Evolutionary conservation across 1,284 basidiomycete genomes (phyloP), one percentile per base, ranked within the genome.

Genomic region (Stereum hirsutum): DNA sequence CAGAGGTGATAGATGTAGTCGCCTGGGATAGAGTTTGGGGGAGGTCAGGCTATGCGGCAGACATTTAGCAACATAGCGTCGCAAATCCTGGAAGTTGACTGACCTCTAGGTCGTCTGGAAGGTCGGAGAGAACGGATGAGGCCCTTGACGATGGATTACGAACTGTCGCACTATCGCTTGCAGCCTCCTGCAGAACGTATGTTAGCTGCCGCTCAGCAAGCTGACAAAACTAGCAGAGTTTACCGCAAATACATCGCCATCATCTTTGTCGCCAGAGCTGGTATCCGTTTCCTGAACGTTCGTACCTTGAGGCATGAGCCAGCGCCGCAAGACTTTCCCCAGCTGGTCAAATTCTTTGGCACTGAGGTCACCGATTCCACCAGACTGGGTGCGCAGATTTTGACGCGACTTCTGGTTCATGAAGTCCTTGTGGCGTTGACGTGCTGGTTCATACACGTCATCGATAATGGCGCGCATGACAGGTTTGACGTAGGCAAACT

Each of bases 401-500:
- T 62, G 56, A 38, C 78, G 64, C 3, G 60, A 58, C 0, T 75
- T 80, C 12, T 82, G 81, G 25, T 61, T 68, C 53, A 86, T 70
- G 52, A 80, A 88, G 1, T 54, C 56, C 1, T 63, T 60, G 46
- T 84, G 75, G 17, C 64, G 65, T 15, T 53, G 49, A 43, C 50
- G 57, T 2, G 73, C 70, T 4, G 84, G 84, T 2, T 47, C 52
- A 54, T 82, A 87, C 21, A 57, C 50, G 26, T 72, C 69, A 28
- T 67, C 68, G 24, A 87, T 57, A 34, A 85, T 70, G 2, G 75
- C 75, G 20, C 54, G 58, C 36, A 88, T 60, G 14, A 86, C 65
- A 2, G 77, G 76, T 47, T 78, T 82, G 23, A 73, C 68, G 52
- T 83, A 81, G 15, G 63, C 66, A 43, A 86, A 72, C 52, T 88